Evolutionary conservation across 352 stramenopile genomes (phyloP), one percentile per base, ranked within the genome.

Genomic region (Globisporangium parvum): DNA sequence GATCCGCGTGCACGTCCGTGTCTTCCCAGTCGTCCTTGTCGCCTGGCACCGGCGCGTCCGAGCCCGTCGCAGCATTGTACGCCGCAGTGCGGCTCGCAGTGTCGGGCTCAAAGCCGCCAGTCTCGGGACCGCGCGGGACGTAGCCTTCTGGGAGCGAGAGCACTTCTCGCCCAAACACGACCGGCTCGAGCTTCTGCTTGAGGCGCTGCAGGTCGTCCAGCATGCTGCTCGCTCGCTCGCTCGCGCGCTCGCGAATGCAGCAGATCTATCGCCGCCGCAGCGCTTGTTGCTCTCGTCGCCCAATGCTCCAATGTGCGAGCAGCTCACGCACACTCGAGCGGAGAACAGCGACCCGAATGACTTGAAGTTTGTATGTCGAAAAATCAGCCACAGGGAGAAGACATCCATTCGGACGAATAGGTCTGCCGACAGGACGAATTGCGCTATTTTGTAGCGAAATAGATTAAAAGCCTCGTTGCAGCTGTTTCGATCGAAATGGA

Each of bases 121-220:
- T 92, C 67, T 88, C 81, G 0, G 75, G 75, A 6, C 81, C 81
- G 41, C 75, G 73, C 39, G 81, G 79, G 31, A 92, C 75, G 48
- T 88, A 88, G 17, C 79, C 59, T 33, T 87, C 79, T 24, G 77
- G 60, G 26, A 90, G 65, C 24, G 71, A n/a, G 37, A 85, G 71
- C 23, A 82, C 26, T 18, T 85, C 71, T 8, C 60, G 68, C 1
- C 75, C 77, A 39, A 88, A 67, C 37, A 84, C 79, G 15, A 80
- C 53, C 20, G 77, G 65, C 51, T 87, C 71, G 55, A 92, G 66
- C 42, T 58, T 64, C 47, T 74, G 60, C 70, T 81, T 86, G 46
- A 92, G 79, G 31, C 75, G 71, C 58, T 82, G 71, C 55, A 92
- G 69, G 70, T 88, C 81, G 45, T 51, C 57, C 41, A 20, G 50